Conservation (phyloP, 2,329 filamentous ascomycete genomes). For the Colletotrichum sp. region DNA sequence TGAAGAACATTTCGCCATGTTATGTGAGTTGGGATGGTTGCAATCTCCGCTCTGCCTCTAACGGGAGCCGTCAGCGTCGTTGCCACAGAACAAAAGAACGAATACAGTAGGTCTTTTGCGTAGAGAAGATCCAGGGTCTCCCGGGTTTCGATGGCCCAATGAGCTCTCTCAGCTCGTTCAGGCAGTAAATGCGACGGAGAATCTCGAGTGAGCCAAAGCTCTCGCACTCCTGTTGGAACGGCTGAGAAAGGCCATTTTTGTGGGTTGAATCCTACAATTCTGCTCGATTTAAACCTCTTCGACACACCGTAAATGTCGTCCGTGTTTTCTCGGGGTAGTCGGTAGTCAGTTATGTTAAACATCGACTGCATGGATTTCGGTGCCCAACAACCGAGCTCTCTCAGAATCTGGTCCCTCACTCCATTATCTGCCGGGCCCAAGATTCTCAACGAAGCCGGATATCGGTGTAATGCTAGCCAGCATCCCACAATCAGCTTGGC, state of each 20-base stretch:
- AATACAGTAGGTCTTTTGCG: not conserved
- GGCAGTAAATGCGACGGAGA: not conserved
- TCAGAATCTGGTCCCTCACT: not conserved
- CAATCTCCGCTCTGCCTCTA: not conserved
- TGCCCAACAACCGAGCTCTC: not conserved
- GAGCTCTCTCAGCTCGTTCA: not conserved
- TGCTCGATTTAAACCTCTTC: not conserved
- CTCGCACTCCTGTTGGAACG: not conserved
- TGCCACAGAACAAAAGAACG: not conserved
- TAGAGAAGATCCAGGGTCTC: not conserved
- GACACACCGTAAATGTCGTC: not conserved
- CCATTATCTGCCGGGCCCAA: too few species aligned
- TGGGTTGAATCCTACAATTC: not conserved
- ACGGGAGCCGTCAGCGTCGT: not conserved
- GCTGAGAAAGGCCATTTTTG: not conserved
- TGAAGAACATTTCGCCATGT: not conserved
- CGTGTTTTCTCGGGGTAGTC: not conserved
- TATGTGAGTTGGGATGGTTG: not conserved
- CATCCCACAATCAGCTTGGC: too few species aligned
- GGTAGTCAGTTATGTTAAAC: not conserved
- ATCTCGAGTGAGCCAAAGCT: not conserved
- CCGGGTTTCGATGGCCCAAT: not conserved
- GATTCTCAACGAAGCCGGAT: too few species aligned
- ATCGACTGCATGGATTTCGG: not conserved
- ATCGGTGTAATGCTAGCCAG: too few species aligned